These are phyloP conservation scores for Diaporthe ampelina DNA, from an alignment of 2,329 filamentous ascomycete species.

Conservation along the genomic window DNA sequence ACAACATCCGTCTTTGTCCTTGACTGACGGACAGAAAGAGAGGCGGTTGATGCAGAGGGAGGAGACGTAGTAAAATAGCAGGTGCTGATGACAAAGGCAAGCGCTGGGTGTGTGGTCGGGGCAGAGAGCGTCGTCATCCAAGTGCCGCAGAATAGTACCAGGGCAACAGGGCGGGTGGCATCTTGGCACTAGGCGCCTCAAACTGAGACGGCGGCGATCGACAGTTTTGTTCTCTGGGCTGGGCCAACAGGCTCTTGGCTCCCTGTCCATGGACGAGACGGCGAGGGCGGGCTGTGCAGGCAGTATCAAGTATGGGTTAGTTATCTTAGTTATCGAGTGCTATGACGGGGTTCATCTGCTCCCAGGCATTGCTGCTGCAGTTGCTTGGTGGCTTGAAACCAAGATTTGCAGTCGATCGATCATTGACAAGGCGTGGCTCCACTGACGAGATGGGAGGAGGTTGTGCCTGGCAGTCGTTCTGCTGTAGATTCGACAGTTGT, in stretches of 20 bases:
- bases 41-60: neutral
- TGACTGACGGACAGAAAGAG: neutral
- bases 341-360: constrained; percentile 19
- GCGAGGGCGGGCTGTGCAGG: neutral
- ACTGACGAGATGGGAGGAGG: constrained; percentile 15
- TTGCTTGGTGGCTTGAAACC: constrained; percentile 1
- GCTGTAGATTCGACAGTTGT: neutral
- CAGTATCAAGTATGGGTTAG: neutral
- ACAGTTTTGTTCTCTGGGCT: neutral
- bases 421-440: constrained; percentile 26
- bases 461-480: neutral
- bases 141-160: neutral
- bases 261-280: constrained; percentile 25
- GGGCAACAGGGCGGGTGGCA: neutral
- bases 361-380: neutral
- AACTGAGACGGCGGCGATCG: constrained; percentile 22
- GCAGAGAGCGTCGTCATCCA: constrained; percentile 8
- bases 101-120: neutral
- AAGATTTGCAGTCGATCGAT: constrained; percentile 27
- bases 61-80: neutral
- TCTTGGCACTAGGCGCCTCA: constrained; percentile 24
- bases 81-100: constrained; percentile 10
- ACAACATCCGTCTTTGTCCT: constrained; percentile 11
- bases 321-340: neutral
- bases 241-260: neutral